Evolutionary conservation across 75 land plant species (phyloP).

Genomic region (Pinus albicaulis): DNA sequence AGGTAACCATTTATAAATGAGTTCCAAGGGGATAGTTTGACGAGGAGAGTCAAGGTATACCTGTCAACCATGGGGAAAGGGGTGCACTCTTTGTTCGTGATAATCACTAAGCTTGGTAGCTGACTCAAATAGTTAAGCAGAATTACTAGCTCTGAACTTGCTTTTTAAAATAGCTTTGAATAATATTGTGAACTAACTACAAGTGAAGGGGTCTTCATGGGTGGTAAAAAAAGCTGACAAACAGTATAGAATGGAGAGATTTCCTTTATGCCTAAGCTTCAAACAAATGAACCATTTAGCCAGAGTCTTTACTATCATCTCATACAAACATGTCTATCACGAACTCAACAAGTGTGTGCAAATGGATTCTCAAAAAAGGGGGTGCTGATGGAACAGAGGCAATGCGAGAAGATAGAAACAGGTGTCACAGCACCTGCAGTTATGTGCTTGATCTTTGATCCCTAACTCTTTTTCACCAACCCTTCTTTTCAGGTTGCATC

Average conservation of each 20-base stretch:
- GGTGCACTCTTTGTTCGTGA: not conserved
- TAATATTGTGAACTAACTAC: not conserved
- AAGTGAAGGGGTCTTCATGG: constrained; percentile 13
- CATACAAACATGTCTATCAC: not conserved
- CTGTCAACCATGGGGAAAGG: not conserved
- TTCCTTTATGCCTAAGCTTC: not conserved
- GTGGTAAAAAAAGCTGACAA: not conserved
- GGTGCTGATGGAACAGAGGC: too few relatives aligned
- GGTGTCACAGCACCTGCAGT: too few relatives aligned
- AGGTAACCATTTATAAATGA: not conserved
- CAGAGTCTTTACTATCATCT: not conserved
- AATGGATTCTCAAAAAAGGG: not conserved
- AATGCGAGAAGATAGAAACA: too few relatives aligned
- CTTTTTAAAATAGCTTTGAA: not conserved
- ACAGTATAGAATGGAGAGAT: not conserved
- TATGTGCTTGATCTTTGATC: too few relatives aligned
- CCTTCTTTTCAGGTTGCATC: not conserved
- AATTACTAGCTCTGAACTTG: not conserved
- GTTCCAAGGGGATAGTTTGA: not conserved
- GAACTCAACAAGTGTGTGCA: not conserved
- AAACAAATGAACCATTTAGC: not conserved
- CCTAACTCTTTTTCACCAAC: not conserved
- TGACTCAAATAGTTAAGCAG: not conserved
- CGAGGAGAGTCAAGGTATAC: not conserved
- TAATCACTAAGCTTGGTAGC: not conserved